Conservation (phyloP, 371 early-diverging fungal species). For the Mucor velutinosus region DNA sequence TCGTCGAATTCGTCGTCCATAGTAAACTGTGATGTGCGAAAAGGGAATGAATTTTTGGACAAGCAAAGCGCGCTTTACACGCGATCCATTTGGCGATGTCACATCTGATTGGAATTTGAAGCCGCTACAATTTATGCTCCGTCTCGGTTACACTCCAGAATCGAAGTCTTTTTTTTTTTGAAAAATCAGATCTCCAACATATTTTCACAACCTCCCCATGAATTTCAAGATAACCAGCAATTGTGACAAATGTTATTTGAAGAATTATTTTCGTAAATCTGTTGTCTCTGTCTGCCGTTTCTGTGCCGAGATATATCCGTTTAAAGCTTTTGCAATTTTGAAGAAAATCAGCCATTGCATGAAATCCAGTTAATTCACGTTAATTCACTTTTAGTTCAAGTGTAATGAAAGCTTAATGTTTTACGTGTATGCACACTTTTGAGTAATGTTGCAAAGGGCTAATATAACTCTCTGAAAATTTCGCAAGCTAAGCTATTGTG, state of each 20-base stretch:
- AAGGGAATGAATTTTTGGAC: background rate
- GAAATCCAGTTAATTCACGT: background rate
- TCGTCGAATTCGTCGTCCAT: slow-evolving; percentile 17
- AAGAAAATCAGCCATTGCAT: background rate
- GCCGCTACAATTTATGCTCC: too few relatives aligned
- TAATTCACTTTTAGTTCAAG: background rate
- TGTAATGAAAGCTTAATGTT: background rate
- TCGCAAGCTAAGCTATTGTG: background rate
- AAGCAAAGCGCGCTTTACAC: background rate
- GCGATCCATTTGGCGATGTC: background rate
- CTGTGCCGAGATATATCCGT: background rate
- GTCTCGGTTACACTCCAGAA: background rate
- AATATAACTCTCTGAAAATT: background rate
- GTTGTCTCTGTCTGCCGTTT: background rate
- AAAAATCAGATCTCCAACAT: background rate
- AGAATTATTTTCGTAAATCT: background rate
- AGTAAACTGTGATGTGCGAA: background rate
- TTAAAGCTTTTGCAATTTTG: background rate
- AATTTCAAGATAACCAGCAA: background rate
- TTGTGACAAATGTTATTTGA: background rate
- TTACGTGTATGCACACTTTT: background rate
- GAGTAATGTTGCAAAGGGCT: background rate
- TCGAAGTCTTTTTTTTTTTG: background rate
- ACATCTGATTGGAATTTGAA: background rate
- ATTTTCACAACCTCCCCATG: background rate